Base-by-base conservation (phyloP, 139 green algal genomes). In the Chlamydomonas eustigma region DNA sequence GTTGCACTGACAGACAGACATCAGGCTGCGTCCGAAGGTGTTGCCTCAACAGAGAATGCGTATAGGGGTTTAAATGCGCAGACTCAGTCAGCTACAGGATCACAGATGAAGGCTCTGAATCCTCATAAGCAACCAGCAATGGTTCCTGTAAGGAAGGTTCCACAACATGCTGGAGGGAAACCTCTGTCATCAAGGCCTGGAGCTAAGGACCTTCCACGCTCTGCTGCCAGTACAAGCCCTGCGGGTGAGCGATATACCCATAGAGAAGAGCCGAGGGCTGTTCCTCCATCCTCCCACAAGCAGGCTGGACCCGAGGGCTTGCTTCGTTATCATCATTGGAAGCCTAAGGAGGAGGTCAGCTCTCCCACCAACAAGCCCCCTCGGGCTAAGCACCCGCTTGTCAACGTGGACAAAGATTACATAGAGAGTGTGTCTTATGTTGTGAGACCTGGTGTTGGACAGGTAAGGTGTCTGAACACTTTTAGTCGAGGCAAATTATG, bases 391-490 rank as follows among this genome's bases (percentile, higher is more conserved):
- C 66, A 74, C 35, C 22, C 33, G 12, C 32, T 50, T 12, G 66
- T 51, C 66, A 74, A 74, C n/a, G 35, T 74, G 12, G 66, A 74
- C 66, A 22, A 44, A 5, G 5, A 50, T 33, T 74, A 35, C 35
- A 39, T 74, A 22, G 32, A 44, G 33, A 74, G 6, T 51, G 66
- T 33, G 12, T 28, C 66, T 12, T 74, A 74, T 33, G 35, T 33
- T 4, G 8, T 18, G 35, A 32, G 66, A 39, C 66, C 66, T n/a
- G 66, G 66, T 35, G 66, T 74, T 8, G 66, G 66, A 35, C 66
- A 74, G 35, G 66, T 74, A 28, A 37, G 58, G 22, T 24, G 25
- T 58, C 18, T 58, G 12, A 18, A 58, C 44, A 58, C 12, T 58
- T 58, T 58, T 58, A 28, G 44, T 12, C 44, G 12, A 28, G 12